Conservation (phyloP, 139 green algal species). For the Chlorella sorokiniana region DNA sequence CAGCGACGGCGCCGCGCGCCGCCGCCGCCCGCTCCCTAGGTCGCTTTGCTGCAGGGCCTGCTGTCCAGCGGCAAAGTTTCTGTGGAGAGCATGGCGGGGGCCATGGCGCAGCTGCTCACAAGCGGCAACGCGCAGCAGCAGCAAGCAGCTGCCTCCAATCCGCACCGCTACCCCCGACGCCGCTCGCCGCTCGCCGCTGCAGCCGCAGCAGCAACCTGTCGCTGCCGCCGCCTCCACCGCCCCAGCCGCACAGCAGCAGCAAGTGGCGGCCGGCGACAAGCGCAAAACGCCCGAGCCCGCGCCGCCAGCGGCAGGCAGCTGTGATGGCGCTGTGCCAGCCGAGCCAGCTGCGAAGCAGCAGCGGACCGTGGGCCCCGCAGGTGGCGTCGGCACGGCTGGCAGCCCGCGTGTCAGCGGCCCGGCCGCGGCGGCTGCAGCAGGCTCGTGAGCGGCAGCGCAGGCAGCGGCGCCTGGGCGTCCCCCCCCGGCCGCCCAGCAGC, state of each 20-base stretch:
- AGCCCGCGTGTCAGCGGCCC: too few species aligned
- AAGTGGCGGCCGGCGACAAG: not conserved
- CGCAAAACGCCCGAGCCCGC: conserved; percentile 2
- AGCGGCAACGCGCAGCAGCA: not conserved
- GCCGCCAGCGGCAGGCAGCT: not conserved
- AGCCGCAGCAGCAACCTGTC: not conserved
- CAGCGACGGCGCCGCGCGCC: too few species aligned
- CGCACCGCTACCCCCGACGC: not conserved
- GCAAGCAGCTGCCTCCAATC: conserved; percentile 30
- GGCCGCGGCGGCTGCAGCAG: too few species aligned
- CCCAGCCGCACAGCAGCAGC: not conserved
- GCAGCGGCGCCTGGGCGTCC: too few species aligned
- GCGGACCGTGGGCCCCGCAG: too few species aligned
- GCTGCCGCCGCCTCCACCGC: too few species aligned
- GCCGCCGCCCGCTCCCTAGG: not conserved
- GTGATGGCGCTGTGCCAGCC: too few species aligned
- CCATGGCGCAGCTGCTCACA: not conserved
- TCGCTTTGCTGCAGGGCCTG: not conserved
- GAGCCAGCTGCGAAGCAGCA: not conserved
- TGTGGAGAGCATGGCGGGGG: not conserved
- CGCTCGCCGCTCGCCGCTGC: not conserved
- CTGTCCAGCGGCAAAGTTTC: not conserved
- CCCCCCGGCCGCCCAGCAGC: too few species aligned
- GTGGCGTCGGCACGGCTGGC: not conserved
- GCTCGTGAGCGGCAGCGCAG: too few species aligned